Evolutionary conservation across 2,329 filamentous ascomycete genomes (phyloP).

Genomic region (Arthrobotrys pseudoclavata): DNA sequence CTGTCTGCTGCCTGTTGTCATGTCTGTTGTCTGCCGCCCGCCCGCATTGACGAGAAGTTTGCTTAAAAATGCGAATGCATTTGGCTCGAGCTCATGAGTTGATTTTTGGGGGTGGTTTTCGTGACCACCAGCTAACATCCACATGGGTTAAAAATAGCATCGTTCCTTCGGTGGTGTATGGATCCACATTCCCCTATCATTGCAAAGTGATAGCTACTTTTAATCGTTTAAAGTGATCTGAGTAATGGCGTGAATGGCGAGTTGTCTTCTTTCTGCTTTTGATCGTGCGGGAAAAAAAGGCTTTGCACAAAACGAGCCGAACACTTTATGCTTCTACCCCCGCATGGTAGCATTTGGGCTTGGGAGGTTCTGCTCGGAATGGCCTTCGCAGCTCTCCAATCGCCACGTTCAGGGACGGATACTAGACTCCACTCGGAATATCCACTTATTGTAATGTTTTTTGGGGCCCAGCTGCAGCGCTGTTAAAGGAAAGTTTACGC

Average conservation of each 20-base stretch:
- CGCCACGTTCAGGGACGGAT: conserved; percentile 57
- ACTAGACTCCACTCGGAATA: conserved; percentile 35
- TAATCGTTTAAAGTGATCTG: conserved; percentile 18
- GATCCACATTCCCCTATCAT: conserved; percentile 54
- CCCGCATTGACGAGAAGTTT: conserved; percentile 30
- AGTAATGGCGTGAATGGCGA: conserved; percentile 33
- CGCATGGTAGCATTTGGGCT: conserved; percentile 39
- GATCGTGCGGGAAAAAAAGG: conserved; percentile 37
- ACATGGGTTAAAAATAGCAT: conserved; percentile 45
- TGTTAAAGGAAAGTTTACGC: conserved; percentile 43
- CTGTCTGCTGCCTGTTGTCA: conserved; percentile 2
- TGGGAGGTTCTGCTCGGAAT: conserved; percentile 28
- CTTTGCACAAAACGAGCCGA: conserved; percentile 29
- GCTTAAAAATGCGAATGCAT: conserved; percentile 18
- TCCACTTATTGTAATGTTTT: conserved; percentile 34
- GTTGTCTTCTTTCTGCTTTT: conserved; percentile 27
- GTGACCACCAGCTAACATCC: conserved; percentile 38
- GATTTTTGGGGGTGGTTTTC: conserved; percentile 26
- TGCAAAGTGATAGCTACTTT: conserved; percentile 18
- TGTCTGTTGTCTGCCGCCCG: conserved; percentile 14
- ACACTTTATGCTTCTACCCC: conserved; percentile 31
- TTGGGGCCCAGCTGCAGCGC: conserved; percentile 14
- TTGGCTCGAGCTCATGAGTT: conserved; percentile 29
- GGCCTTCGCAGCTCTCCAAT: conserved; percentile 27
- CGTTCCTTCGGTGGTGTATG: conserved; percentile 28